These are phyloP conservation scores for Candida arabinofermentans DNA, from an alignment of 805 yeast species.

Conservation along the genomic window DNA sequence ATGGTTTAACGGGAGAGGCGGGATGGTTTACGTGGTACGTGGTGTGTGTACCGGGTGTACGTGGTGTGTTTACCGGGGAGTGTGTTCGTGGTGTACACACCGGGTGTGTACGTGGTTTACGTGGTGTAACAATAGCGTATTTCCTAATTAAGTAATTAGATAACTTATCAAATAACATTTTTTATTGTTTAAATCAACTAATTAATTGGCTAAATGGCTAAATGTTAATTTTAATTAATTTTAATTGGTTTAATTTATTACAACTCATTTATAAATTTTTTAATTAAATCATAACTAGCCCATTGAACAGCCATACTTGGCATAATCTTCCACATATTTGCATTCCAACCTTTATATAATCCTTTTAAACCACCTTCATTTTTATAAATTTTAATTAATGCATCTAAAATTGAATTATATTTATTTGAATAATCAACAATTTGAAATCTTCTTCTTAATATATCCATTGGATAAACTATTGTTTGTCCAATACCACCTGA, in stretches of 20 bases:
- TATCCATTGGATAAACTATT: conserved; percentile 85
- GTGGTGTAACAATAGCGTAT: too few relatives aligned
- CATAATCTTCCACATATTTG: conserved; percentile 82
- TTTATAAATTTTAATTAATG: conserved; percentile 61
- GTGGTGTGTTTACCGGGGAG: too few relatives aligned
- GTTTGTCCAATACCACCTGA: conserved; percentile 91
- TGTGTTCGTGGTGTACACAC: too few relatives aligned
- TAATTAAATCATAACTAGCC: conserved; percentile 75
- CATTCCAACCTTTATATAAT: conserved; percentile 69
- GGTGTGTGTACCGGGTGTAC: too few relatives aligned
- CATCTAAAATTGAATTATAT: conserved; percentile 73
- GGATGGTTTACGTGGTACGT: too few relatives aligned
- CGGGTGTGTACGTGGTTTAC: too few relatives aligned
- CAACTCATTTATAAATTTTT: conserved; percentile 34
- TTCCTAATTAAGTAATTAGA: too few relatives aligned
- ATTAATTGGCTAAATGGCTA: too few relatives aligned
- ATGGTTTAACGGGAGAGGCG: too few relatives aligned
- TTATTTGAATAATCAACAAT: conserved; percentile 64
- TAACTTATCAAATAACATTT: too few relatives aligned
- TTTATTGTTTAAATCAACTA: too few relatives aligned
- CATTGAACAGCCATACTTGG: conserved; percentile 97
- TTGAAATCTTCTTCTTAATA: conserved; percentile 85
- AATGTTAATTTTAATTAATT: too few relatives aligned
- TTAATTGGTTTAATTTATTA: background rate
- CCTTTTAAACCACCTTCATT: conserved; percentile 75